Evolutionary conservation across 1,139 yeast species (phyloP).

Genomic region (Candida sanyaensis): DNA sequence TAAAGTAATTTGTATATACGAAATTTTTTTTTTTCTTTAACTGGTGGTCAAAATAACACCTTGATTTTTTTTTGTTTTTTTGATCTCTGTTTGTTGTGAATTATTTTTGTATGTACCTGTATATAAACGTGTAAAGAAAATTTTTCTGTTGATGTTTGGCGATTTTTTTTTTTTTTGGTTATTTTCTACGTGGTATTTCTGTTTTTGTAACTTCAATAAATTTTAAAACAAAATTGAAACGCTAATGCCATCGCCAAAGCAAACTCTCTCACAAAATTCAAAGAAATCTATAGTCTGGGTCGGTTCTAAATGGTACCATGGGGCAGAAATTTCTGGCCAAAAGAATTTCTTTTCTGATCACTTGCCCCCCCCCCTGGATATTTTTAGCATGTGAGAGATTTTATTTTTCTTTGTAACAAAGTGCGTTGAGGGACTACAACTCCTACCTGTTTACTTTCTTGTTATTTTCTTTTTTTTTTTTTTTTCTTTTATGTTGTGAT

Average conservation of each 20-base stretch:
- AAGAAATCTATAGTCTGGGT: too few relatives aligned
- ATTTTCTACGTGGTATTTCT: not conserved
- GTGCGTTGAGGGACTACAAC: not conserved
- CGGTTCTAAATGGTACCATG: too few relatives aligned
- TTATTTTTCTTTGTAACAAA: not conserved
- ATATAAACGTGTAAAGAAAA: not conserved
- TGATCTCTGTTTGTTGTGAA: not conserved
- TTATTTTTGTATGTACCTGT: not conserved
- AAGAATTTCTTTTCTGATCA: too few relatives aligned
- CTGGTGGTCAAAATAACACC: constrained; percentile 1
- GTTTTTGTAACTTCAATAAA: not conserved
- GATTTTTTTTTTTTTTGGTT: not conserved
- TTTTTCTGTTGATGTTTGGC: not conserved
- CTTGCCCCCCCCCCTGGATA: not conserved
- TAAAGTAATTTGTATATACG: not conserved
- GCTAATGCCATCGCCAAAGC: not conserved
- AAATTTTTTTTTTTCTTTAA: constrained; percentile 1
- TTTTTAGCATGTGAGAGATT: not conserved
- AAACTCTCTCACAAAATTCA: not conserved
- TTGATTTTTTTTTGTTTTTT: not conserved
- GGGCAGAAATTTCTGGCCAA: too few relatives aligned
- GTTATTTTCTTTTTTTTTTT: not conserved
- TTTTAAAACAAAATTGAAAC: not conserved
- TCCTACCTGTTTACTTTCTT: not conserved
- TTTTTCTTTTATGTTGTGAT: not conserved